Evolutionary conservation across 2,329 filamentous ascomycete genomes (phyloP).

Genomic region (Colletotrichum sp.): DNA sequence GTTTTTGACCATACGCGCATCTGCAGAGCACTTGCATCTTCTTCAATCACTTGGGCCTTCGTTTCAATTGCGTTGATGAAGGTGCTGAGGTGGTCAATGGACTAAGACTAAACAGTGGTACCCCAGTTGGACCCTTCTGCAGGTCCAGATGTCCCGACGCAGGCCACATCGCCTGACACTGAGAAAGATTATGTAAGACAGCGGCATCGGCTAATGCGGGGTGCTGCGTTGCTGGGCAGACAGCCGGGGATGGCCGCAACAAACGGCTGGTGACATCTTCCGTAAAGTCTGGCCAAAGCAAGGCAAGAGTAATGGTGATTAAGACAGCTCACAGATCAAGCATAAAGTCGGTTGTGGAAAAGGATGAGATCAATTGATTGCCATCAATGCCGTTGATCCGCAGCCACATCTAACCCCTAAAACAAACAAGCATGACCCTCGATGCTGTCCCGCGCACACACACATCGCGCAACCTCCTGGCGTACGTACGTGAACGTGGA

Average conservation of each 20-base stretch:
- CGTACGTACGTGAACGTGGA: not conserved
- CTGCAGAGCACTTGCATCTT: not conserved
- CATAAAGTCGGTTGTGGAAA: accelerated
- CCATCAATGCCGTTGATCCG: not conserved
- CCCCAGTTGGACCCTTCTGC: not conserved
- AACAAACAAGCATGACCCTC: not conserved
- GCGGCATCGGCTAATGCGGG: not conserved
- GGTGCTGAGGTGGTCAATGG: not conserved
- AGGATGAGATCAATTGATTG: not conserved
- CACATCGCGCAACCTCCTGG: not conserved
- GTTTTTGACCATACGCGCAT: not conserved
- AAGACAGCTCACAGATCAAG: not conserved
- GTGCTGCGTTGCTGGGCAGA: constrained; percentile 10
- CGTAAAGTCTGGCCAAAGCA: not conserved
- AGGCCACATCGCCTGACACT: not conserved
- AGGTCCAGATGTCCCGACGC: not conserved
- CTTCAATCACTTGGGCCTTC: not conserved
- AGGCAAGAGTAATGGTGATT: accelerated
- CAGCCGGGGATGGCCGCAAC: not conserved
- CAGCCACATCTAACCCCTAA: not conserved
- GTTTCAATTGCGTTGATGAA: not conserved
- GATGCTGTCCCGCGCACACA: not conserved
- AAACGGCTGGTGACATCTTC: not conserved
- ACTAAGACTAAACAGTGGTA: not conserved
- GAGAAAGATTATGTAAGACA: not conserved